A percentile compares a stretch with the other conserved stretches of the same genome.
These are phyloP conservation scores for Daldinia sp. DNA, from an alignment of 2,329 filamentous ascomycete species.

Conservation along the genomic window DNA sequence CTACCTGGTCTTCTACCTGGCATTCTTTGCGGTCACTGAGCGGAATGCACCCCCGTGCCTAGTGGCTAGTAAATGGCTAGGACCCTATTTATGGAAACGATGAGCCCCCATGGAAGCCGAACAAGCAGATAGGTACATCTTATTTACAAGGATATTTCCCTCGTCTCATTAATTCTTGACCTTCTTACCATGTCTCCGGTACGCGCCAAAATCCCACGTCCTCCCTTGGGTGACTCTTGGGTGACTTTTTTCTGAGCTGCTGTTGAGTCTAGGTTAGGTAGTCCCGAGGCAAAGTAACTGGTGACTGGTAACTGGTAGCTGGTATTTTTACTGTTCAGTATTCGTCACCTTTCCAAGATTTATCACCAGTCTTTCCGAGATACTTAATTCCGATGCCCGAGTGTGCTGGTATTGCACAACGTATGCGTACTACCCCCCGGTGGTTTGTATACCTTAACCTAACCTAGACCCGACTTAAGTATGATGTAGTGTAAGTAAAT, in stretches of 20 bases:
- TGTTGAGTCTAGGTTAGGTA: constrained; percentile 2
- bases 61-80: constrained; percentile 3
- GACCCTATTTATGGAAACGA: constrained; percentile 34
- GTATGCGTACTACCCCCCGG: constrained; percentile 1
- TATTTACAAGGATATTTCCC: constrained; percentile 28
- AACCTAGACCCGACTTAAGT: not conserved
- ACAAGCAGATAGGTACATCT: constrained; percentile 7
- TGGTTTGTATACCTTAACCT: not conserved
- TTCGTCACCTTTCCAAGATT: constrained; percentile 24
- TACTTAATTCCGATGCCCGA: constrained; percentile 19
- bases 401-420: constrained; percentile 3
- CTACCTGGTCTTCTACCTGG: constrained; percentile 13
- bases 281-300: not conserved
- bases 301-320: constrained; percentile 12
- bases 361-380: constrained; percentile 34
- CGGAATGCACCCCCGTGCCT: constrained; percentile 11
- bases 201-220: constrained; percentile 37
- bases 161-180: constrained; percentile 40
- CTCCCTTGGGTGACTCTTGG: constrained; percentile 23
- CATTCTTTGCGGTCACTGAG: constrained; percentile 8
- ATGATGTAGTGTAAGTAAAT: not conserved
- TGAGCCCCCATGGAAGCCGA: constrained; percentile 11
- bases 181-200: constrained; percentile 42
- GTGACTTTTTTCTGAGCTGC: not conserved
- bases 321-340: constrained; percentile 13